These are phyloP conservation scores for Vaccinium macrocarpon DNA, from an alignment of 148 eudicot species.

Conservation along the genomic window DNA sequence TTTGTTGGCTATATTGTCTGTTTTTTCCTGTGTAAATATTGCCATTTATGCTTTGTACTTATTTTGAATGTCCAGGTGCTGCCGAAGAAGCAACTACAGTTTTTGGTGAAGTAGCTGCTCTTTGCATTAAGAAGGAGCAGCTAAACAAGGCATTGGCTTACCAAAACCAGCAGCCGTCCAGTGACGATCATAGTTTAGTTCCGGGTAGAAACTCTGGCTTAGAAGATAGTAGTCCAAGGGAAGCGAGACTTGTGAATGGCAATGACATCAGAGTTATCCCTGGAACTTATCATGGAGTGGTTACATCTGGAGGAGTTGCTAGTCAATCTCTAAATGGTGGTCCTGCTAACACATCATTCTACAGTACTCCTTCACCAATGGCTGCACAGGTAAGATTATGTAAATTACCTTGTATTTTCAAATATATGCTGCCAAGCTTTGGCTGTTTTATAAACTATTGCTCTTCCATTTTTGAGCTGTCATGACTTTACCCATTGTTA, in stretches of 20 bases:
- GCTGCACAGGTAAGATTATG: constrained; percentile 62
- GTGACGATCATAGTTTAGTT: constrained; percentile 51
- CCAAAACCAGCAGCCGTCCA: constrained; percentile 35
- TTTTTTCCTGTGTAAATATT: background rate
- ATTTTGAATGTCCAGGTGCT: constrained; percentile 49
- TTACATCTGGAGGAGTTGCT: constrained; percentile 45
- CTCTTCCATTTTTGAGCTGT: background rate
- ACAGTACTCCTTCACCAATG: constrained; percentile 94
- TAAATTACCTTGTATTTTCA: constrained; percentile 24
- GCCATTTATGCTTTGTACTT: background rate
- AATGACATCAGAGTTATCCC: constrained; percentile 55
- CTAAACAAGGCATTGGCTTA: constrained; percentile 43
- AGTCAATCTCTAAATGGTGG: constrained; percentile 58
- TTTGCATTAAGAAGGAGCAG: constrained; percentile 67
- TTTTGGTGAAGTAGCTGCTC: constrained; percentile 80
- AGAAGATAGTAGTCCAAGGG: constrained; percentile 76
- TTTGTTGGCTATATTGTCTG: background rate
- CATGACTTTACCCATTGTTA: background rate
- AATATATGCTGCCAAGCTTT: background rate
- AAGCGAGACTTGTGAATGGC: constrained; percentile 42
- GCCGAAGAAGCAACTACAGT: constrained; percentile 79
- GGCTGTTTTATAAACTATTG: background rate
- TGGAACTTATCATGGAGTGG: constrained; percentile 54
- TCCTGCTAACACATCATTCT: constrained; percentile 62
- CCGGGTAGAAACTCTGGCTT: constrained; percentile 33